These are phyloP conservation scores for Penicillium tannophilum DNA, from an alignment of 495 filamentous ascomycete genomes.

Conservation along the genomic window DNA sequence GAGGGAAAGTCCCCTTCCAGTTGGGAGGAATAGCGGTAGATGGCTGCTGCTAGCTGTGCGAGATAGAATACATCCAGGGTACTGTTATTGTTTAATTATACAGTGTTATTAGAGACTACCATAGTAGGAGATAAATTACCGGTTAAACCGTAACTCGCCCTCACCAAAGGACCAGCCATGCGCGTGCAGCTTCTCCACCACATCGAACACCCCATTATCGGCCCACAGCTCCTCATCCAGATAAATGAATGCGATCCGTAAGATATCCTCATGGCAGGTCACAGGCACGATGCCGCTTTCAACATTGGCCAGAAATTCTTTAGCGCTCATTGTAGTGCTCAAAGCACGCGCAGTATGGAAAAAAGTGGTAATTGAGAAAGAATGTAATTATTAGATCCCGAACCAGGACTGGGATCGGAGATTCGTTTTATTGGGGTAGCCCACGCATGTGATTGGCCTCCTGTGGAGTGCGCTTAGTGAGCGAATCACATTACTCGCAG, in stretches of 20 bases:
- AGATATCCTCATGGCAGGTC: conserved; percentile 22
- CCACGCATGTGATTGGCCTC: too few relatives aligned
- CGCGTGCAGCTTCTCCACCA: conserved; percentile 27
- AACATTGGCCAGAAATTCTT: conserved; percentile 22
- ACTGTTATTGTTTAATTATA: conserved; percentile 22
- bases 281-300: conserved; percentile 22
- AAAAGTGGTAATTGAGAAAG: conserved; percentile 1
- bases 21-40: conserved; percentile 25
- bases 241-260: conserved; percentile 27
- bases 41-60: conserved; percentile 28
- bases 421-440: too few relatives aligned
- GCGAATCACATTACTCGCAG: too few relatives aligned
- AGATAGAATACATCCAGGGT: conserved; percentile 30
- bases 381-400: neutral
- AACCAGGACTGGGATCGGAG: too few relatives aligned
- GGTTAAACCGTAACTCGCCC: conserved; percentile 28
- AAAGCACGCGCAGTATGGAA: conserved; percentile 11
- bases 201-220: conserved; percentile 21
- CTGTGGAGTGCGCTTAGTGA: too few relatives aligned
- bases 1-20: conserved; percentile 17
- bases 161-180: conserved; percentile 25
- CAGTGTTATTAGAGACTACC: conserved; percentile 5
- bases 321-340: conserved; percentile 26
- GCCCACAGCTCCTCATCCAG: conserved; percentile 21
- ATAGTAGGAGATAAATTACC: conserved; percentile 20